Base-by-base conservation (phyloP, 495 filamentous ascomycete species). In the Penicillium nucicola region DNA sequence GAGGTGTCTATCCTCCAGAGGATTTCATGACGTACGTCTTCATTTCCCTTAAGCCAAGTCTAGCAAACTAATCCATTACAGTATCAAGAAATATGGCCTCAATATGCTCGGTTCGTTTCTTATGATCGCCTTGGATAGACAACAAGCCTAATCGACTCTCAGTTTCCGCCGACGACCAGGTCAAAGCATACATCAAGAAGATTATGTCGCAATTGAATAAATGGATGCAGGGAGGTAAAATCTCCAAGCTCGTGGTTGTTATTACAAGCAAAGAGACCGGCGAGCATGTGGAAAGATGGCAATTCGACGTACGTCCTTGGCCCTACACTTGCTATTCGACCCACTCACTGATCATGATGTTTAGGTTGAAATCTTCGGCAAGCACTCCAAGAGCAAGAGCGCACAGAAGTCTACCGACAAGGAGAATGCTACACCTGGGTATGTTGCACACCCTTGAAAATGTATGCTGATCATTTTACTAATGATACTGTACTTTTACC, bases 41-140 rank as follows among this genome's bases (percentile, higher is more conserved):
- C 35, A 34, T 5, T n/a, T n/a, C 39, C 19, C 11, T 10, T 50
- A 18, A 35, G n/a, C 17, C 17, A 1, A 20, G 3, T 34, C 9
- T 19, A 42, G 36, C 9, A 41, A 43, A 18, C 50, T 57, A 39
- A 57, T 14, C 15, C 7, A 9, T 23, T 20, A 28, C 49, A 87
- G 85, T 18, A 90, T 98, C 59, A 97, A 97, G 72, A 98, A 98
- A 77, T 98, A 98, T 84, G 95, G 95, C 60, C 84, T 98, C 57
- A 97, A 95, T 62, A 97, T 98, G 90, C 88, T 97, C 33, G 82
- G 84, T 87, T 71, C 50, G 76, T 68, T 28, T 32, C 10, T 11
- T 15, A 12, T 13, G 30, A 22, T 32, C 28, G 15, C 28, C 37
- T 11, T 15, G 17, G 14, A 3, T 3, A 8, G 11, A 14, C 23